A percentile compares a stretch with the other conserved stretches of the same genome.
These are phyloP conservation scores for Cytospora mali DNA, from an alignment of 2,329 filamentous ascomycete genomes.

Conservation along the genomic window DNA sequence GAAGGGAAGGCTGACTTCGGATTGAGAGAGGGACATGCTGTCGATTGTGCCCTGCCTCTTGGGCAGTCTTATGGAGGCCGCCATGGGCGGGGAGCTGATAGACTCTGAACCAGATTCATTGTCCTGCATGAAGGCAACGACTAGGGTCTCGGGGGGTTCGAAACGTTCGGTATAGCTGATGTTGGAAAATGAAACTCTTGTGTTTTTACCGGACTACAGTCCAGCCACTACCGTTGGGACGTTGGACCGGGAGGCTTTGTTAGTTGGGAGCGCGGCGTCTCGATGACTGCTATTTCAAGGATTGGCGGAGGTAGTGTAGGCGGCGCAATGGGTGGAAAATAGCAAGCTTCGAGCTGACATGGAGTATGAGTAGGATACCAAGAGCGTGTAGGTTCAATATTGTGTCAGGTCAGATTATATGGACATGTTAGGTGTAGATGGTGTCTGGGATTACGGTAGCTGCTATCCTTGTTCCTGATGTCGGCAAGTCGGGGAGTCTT, in stretches of 20 bases:
- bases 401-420: background rate
- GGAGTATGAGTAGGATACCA: background rate
- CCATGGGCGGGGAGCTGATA: constrained; percentile 59
- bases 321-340: background rate
- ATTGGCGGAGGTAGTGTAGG: background rate
- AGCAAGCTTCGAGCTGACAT: background rate
- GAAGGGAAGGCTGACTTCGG: constrained; percentile 56
- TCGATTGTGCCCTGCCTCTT: constrained; percentile 63
- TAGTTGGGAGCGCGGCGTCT: background rate
- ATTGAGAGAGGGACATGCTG: constrained; percentile 48
- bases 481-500: background rate
- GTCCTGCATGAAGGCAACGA: constrained; percentile 28
- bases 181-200: background rate
- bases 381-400: background rate
- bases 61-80: constrained; percentile 59
- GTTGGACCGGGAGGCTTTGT: background rate
- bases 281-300: background rate
- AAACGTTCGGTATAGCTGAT: background rate
- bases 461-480: constrained; percentile 1
- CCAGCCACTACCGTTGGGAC: background rate
- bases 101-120: constrained; percentile 27
- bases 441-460: background rate
- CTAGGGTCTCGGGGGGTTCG: constrained; percentile 1
- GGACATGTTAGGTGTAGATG: background rate
- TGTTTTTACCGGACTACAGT: background rate